Evolutionary conservation across 176 grass and related monocot genomes (phyloP).

Genomic region (Avena insularis): DNA sequence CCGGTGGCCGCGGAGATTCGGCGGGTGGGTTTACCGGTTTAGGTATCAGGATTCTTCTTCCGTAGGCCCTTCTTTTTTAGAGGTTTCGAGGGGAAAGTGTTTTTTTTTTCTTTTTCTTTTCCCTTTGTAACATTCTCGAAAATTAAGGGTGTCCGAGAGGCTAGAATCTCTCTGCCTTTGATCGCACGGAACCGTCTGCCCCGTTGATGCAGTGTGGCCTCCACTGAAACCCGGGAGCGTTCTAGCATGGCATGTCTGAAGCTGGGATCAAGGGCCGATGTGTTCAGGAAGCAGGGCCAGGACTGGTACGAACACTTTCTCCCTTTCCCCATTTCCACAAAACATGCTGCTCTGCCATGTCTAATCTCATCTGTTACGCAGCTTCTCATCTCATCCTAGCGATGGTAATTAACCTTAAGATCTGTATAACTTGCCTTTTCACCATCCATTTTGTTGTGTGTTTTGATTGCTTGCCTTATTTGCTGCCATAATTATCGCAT

Average conservation of each 20-base stretch:
- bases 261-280: conserved; percentile 74
- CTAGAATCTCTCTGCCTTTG: conserved; percentile 35
- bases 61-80: neutral
- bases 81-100: neutral
- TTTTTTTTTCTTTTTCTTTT: neutral
- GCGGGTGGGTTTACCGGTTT: neutral
- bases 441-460: neutral
- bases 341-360: conserved; percentile 35
- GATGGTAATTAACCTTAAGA: neutral
- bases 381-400: neutral
- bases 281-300: conserved; percentile 71
- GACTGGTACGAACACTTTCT: conserved; percentile 62
- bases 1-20: neutral
- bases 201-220: conserved; percentile 33
- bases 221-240: neutral
- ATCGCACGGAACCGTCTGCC: neutral
- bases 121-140: neutral
- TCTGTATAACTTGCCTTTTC: neutral
- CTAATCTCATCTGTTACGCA: conserved; percentile 26
- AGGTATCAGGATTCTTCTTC: neutral
- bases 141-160: conserved; percentile 13
- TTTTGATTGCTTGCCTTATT: conserved; percentile 13
- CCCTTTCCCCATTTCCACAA: neutral
- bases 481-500: conserved; percentile 8
- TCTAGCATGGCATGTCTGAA: conserved; percentile 67